Evolutionary conservation across 1,284 basidiomycete genomes (phyloP), one percentile per base, ranked within the genome.

Genomic region (Neonothopanus nambi): DNA sequence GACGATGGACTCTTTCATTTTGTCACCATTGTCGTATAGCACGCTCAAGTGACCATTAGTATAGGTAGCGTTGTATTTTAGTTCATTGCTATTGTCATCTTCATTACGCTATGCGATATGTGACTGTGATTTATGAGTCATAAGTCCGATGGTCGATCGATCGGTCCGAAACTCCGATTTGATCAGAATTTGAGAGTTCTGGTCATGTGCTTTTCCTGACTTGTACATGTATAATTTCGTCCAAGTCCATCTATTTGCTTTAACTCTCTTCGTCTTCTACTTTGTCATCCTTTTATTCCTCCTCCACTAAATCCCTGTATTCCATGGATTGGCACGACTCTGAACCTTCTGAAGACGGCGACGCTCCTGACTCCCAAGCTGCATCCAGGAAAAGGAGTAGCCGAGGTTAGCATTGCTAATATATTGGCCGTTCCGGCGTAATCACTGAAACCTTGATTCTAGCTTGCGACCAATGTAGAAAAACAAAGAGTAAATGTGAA

Each of bases 401-500:
- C 61, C 78, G 87, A 75, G 87, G 87, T 84, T 54, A 54, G 63
- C 59, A 24, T 17, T 33, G 24, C 11, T 52, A 41, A 23, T 11
- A 8, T 33, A 33, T 33, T 2, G 11, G 2, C 30, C n/a, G n/a
- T n/a, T 5, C 30, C 3, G 30, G 30, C 13, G 9, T 33, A 33
- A 33, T 33, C 8, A 33, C 30, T 33, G 4, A 33, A 2, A 33
- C 30, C 13, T 33, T 33, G 13, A 13, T 33, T 33, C 61, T n/a
- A 89, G 89, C 88, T 38, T 92, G 89, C 63, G 87, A 91, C 73
- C 87, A 91, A 63, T 93, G 91, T 62, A 78, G 91, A 54, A 91
- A 90, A 70, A 87, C 87, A 4, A 93, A 93, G 70, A 90, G 87
- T 73, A 92, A 92, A 69, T 93, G 91, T 66, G 87, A 91, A 62